Base-by-base conservation (phyloP, 352 stramenopile genomes). In the Phytophthora colocasiae region DNA sequence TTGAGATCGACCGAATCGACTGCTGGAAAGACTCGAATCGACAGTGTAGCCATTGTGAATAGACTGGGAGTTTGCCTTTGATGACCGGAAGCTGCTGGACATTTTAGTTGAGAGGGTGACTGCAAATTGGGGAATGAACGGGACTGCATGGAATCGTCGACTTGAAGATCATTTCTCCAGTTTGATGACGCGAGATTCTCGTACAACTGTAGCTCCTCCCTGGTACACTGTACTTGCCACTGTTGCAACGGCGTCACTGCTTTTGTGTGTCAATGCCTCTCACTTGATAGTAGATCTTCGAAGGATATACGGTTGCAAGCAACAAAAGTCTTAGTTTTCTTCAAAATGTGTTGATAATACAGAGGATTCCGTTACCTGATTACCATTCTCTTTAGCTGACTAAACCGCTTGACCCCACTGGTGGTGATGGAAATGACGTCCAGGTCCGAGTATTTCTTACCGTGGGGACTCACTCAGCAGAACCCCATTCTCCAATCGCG, bases 161-260 rank as follows among this genome's bases (percentile, higher is more conserved):
- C 55, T 51, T 57, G 47, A 66, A 60, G 40, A 70, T 56, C 40
- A 56, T 66, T 70, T 56, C 39, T 17, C 39, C 39, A 14, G 24
- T 36, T 61, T 70, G 55, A 70, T 70, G 55, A 70, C 63, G 40
- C 55, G 24, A 70, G 63, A 50, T 17, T 27, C 15, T 12, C 41
- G 31, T 27, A 46, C 63, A 7, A 66, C 55, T 60, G 11, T 70
- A 2, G 24, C 47, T 49, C 31, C 39, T 59, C 36, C 31, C 46
- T 22, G 31, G 31, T 36, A 34, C 8, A 36, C 31, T 43, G 44
- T 61, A 14, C 53, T 57, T 40, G 60, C 52, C 52, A 9, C 17
- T 2, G 39, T 59, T 58, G 46, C 46, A 59, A 31, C 27, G 27
- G 6, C 22, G 22, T 22, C 22, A 22, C 22, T 22, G 22, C 22